Conservation (phyloP, 2,329 filamentous ascomycete genomes). For the Calonectria fujianensis region DNA sequence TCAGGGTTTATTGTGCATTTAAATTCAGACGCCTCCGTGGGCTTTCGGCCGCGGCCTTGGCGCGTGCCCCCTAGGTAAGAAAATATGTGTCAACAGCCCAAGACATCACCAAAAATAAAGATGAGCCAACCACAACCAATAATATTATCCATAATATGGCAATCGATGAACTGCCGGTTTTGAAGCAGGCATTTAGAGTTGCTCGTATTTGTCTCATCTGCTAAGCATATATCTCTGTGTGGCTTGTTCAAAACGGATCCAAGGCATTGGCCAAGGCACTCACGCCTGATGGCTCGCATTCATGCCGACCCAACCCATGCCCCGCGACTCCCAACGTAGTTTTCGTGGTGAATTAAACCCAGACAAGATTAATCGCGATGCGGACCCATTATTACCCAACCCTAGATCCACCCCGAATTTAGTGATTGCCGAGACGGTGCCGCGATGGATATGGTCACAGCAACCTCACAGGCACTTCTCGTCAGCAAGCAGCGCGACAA, state of each 20-base stretch:
- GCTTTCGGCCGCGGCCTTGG: neutral
- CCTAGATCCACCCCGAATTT: neutral
- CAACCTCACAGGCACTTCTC: constrained; percentile 49
- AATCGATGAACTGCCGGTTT: no score
- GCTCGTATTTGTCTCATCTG: neutral
- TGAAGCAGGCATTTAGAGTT: neutral
- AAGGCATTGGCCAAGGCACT: neutral
- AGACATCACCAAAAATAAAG: neutral
- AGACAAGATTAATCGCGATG: neutral
- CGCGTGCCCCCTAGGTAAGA: neutral
- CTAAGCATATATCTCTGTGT: neutral
- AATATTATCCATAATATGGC: no score
- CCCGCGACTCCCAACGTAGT: neutral
- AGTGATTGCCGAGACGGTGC: neutral
- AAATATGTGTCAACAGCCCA: constrained; percentile 4
- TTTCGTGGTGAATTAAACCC: neutral
- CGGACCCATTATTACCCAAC: neutral
- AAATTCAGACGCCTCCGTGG: neutral
- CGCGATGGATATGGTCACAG: neutral
- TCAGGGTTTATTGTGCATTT: neutral
- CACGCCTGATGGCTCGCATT: neutral
- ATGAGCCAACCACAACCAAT: neutral
- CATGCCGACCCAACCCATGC: neutral
- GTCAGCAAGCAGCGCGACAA: constrained; percentile 62
- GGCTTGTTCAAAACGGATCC: neutral